phyloP scores from a whole-genome alignment of 257 asterid species.

The Verbena officinalis region DNA sequence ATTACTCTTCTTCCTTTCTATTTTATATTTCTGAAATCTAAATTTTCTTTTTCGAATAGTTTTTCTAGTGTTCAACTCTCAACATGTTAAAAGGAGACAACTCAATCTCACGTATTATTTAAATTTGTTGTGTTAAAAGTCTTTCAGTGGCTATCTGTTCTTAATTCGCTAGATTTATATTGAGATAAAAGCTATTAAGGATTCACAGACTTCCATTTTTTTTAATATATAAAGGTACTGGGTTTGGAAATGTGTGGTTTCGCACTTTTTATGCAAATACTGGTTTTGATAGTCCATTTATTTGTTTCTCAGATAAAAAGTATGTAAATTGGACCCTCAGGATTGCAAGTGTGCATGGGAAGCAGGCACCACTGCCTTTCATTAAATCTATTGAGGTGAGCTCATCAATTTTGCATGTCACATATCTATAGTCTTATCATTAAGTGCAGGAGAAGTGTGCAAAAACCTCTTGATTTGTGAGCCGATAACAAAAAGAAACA shows the following conservation, averaged over 20 bases:
- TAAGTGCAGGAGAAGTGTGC: conserved; percentile 14
- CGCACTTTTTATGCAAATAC: conserved; percentile 11
- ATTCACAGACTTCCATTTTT: conserved; percentile 14
- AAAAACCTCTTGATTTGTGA: conserved; percentile 2
- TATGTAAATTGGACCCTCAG: conserved; percentile 88
- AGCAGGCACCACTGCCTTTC: conserved; percentile 85
- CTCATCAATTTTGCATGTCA: neutral
- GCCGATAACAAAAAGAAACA: conserved; percentile 11
- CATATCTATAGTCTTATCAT: conserved; percentile 1
- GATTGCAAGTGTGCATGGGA: conserved; percentile 86
- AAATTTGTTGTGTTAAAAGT: neutral
- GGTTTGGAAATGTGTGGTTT: neutral
- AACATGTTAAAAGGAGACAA: conserved; percentile 9
- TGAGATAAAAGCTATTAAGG: neutral
- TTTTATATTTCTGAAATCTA: conserved; percentile 13
- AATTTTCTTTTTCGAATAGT: neutral
- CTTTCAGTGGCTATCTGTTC: neutral
- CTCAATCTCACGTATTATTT: conserved; percentile 8
- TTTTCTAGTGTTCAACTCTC: conserved; percentile 14
- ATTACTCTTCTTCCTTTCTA: conserved; percentile 7
- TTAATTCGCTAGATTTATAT: neutral
- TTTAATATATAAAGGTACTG: neutral
- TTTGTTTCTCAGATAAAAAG: conserved; percentile 62
- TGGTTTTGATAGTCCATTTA: conserved; percentile 29
- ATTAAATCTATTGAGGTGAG: conserved; percentile 79